Base-by-base conservation (phyloP, 805 yeast species). In the Zygosaccharomyces bisporus region DNA sequence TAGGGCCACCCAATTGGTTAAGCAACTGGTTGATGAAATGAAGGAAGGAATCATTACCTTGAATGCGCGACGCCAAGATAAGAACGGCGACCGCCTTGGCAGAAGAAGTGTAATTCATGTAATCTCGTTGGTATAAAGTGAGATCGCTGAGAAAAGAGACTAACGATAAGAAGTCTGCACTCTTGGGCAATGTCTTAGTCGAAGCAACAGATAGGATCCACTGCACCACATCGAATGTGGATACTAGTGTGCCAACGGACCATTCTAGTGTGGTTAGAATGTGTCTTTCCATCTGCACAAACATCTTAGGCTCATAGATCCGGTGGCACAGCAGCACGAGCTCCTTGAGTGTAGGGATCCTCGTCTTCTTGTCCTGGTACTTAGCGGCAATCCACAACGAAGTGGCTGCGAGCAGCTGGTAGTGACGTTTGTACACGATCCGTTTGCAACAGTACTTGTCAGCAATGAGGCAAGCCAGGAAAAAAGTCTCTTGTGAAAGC, bases 321-420 rank as follows among this genome's bases (percentile, higher is more conserved):
- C 74, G 71, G 32, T 87, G 81, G 61, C 91, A 83, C 59, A 84
- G 71, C 53, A 74, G 72, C 33, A 79, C 74, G 44, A 85, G 73
- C 53, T 84, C 90, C 36, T 74, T 70, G 44, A 83, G 70, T 25
- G 81, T 76, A 14, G 91, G 91, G 27, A 81, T 76, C 44, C 81
- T 69, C 45, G 74, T 75, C 56, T 87, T 76, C 60, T 79, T 79
- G 50, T 86, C 88, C 50, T 76, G 77, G 38, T 78, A 72, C 60
- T 89, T 89, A 35, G 93, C 78, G 2, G 96, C 93, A 14, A 89
- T 78, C 95, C 96, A 87, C 38, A 89, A 68, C 20, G 95, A 83
- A 0, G 95, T 83, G 52, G 91, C 81, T 23, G 91, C 90, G 20
- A 88, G 85, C 44, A 89, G 70, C 61, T 87, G 96, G 56, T 84